Percentiles rank a stretch among this genome's conserved stretches.
phyloP scores from a whole-genome alignment of 2,329 filamentous ascomycete species.

The Calonectria multiphialidica region DNA sequence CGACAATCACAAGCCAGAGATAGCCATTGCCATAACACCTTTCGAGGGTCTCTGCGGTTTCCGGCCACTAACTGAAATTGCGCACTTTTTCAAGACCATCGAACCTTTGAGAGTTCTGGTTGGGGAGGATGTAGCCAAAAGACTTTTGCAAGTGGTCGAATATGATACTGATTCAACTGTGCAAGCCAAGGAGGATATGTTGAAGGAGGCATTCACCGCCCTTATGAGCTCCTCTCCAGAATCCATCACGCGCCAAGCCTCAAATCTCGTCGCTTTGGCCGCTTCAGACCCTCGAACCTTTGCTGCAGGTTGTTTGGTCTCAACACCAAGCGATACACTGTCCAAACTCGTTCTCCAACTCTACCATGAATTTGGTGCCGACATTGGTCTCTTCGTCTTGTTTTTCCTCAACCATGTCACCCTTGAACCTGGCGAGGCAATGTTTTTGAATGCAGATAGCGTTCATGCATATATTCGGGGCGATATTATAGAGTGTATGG shows the following conservation, averaged over 20 bases:
- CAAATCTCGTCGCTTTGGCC: slow-evolving; percentile 79
- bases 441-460: slow-evolving; percentile 96
- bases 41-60: slow-evolving; percentile 98
- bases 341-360: slow-evolving; percentile 82
- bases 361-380: slow-evolving; percentile 85
- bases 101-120: slow-evolving; percentile 73
- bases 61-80: slow-evolving; percentile 88
- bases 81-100: slow-evolving; percentile 78
- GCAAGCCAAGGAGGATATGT: slow-evolving; percentile 77
- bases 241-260: slow-evolving; percentile 66
- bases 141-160: slow-evolving; percentile 64
- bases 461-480: slow-evolving; percentile 95
- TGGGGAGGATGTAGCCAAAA: slow-evolving; percentile 70
- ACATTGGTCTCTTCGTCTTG: slow-evolving; percentile 93
- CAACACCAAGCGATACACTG: slow-evolving; percentile 77
- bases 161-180: slow-evolving; percentile 54
- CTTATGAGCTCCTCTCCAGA: slow-evolving; percentile 84
- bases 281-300: slow-evolving; percentile 77
- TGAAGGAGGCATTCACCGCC: slow-evolving; percentile 80
- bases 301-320: slow-evolving; percentile 77
- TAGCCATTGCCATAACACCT: slow-evolving; percentile 97
- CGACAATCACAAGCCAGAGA: slow-evolving; percentile 99
- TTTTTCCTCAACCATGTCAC: slow-evolving; percentile 98
- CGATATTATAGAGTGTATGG: slow-evolving; percentile 99
- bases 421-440: slow-evolving; percentile 88